Evolutionary conservation across 2,329 filamentous ascomycete genomes (phyloP).

Genomic region (Pseudocercospora eumusae): DNA sequence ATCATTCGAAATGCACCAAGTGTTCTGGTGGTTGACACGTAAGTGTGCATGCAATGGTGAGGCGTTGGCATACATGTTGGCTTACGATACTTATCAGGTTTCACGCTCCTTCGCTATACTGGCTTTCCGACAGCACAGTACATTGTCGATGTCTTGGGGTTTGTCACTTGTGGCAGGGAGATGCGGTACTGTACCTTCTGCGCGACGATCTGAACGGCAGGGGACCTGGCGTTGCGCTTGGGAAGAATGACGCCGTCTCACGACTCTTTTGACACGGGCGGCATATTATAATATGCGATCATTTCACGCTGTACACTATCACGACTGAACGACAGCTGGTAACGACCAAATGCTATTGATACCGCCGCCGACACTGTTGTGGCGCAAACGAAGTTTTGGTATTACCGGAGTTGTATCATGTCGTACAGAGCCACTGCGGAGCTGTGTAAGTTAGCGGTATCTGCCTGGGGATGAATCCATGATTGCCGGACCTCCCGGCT

Average conservation of each 20-base stretch:
- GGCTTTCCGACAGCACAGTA: conserved; percentile 18
- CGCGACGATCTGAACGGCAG: conserved; percentile 9
- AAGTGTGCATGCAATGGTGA: background rate
- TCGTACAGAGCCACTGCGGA: conserved; percentile 11
- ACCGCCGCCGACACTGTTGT: background rate
- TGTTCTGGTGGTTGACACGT: conserved; percentile 46
- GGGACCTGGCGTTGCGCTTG: conserved; percentile 4
- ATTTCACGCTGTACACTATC: conserved; percentile 21
- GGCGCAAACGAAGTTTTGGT: conserved; percentile 5
- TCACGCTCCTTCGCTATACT: conserved; percentile 3
- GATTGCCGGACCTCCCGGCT: conserved; percentile 4
- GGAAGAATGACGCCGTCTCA: conserved; percentile 22
- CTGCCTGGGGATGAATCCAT: conserved; percentile 7
- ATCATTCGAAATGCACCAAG: conserved; percentile 51
- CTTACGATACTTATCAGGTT: conserved; percentile 2
- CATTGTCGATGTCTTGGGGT: conserved; percentile 19
- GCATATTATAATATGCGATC: conserved; percentile 6
- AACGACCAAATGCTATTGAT: conserved; percentile 7
- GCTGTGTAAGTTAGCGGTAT: background rate
- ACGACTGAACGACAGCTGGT: conserved; percentile 21
- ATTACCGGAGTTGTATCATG: conserved; percentile 8
- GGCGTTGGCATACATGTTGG: background rate
- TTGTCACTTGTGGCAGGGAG: conserved; percentile 9
- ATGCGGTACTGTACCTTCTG: conserved; percentile 10
- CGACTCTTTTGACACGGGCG: conserved; percentile 16